These are phyloP conservation scores for Fraxinus americana DNA, from an alignment of 257 asterid genomes.

Conservation along the genomic window DNA sequence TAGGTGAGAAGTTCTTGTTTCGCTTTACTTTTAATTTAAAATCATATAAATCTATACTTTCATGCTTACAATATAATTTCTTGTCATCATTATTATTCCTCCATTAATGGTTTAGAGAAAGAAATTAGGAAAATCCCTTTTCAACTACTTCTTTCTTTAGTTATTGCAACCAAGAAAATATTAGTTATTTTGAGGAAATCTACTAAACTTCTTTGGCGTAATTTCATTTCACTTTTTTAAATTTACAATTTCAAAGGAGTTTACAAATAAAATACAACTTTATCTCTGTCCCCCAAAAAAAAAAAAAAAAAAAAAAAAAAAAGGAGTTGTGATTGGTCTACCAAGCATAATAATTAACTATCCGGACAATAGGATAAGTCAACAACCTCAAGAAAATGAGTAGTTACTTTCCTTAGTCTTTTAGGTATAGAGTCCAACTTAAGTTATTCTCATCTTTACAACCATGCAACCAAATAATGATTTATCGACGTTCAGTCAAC, in stretches of 20 bases:
- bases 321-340: too few relatives aligned
- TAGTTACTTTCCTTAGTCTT: not conserved
- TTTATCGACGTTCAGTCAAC: conserved; percentile 36
- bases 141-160: conserved; percentile 35
- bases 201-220: too few relatives aligned
- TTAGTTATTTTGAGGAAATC: too few relatives aligned
- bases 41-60: not conserved
- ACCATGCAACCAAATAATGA: not conserved
- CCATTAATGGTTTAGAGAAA: conserved; percentile 33
- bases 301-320: too few relatives aligned
- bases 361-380: too few relatives aligned
- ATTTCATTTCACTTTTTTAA: too few relatives aligned
- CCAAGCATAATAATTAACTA: too few relatives aligned
- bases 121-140: conserved; percentile 25
- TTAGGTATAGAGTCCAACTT: conserved; percentile 37
- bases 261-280: too few relatives aligned
- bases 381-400: conserved; percentile 11
- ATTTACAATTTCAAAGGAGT: too few relatives aligned
- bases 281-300: too few relatives aligned
- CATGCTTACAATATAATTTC: not conserved
- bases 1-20: conserved; percentile 29
- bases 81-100: conserved; percentile 16
- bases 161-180: conserved; percentile 4
- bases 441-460: conserved; percentile 16
- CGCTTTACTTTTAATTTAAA: not conserved